phyloP scores from a whole-genome alignment of 352 stramenopile genomes.

The Nothophytophthora sp. region DNA sequence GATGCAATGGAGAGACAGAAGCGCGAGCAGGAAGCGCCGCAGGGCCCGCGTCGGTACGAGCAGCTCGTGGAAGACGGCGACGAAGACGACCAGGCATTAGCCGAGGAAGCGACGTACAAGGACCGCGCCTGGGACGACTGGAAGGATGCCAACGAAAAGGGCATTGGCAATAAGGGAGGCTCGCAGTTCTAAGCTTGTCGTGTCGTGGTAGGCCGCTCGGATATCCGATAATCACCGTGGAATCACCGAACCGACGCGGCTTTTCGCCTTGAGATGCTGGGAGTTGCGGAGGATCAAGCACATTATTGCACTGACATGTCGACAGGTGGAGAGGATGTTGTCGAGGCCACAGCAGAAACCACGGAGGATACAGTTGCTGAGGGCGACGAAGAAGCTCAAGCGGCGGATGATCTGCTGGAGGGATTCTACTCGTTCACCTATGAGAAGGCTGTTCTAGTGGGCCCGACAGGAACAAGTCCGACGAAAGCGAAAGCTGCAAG shows the following conservation, averaged over 20 bases:
- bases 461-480: conserved; percentile 25
- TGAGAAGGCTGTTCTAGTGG: conserved; percentile 50
- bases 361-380: background rate
- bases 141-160: conserved; percentile 95
- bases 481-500: conserved; percentile 15
- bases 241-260: conserved; percentile 11
- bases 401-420: conserved; percentile 38
- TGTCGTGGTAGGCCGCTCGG: background rate
- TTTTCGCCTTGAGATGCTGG: too few relatives aligned
- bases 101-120: conserved; percentile 92
- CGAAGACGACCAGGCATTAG: conserved; percentile 92
- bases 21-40: conserved; percentile 65
- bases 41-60: conserved; percentile 88
- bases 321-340: background rate
- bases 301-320: background rate
- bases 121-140: conserved; percentile 97
- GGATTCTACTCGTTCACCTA: conserved; percentile 70
- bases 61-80: conserved; percentile 94
- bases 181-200: conserved; percentile 87
- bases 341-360: background rate
- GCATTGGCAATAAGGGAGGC: conserved; percentile 96
- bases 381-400: conserved; percentile 15
- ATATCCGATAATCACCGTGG: background rate
- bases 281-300: too few relatives aligned
- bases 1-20: conserved; percentile 90